phyloP scores from a whole-genome alignment of 805 yeast species.

The Candida golubevii region DNA sequence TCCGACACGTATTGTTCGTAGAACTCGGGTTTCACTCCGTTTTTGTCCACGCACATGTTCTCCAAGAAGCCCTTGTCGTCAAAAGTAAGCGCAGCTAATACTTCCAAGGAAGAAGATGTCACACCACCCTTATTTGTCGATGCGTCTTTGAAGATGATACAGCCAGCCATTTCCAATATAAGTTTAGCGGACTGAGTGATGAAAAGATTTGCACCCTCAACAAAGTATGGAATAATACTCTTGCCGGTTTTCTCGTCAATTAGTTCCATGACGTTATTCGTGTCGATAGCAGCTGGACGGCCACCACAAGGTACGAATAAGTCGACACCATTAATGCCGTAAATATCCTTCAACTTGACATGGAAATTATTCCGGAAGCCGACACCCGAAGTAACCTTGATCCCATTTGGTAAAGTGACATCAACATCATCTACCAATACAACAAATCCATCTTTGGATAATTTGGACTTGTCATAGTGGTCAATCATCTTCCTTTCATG shows the following conservation, averaged over 20 bases:
- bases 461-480: constrained; percentile 59
- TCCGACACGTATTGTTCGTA: constrained; percentile 79
- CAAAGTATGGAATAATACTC: constrained; percentile 76
- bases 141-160: constrained; percentile 87
- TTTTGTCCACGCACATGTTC: constrained; percentile 71
- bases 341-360: constrained; percentile 60
- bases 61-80: constrained; percentile 77
- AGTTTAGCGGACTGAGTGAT: constrained; percentile 92
- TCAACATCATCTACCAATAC: constrained; percentile 85
- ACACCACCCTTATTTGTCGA: constrained; percentile 99
- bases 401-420: constrained; percentile 72
- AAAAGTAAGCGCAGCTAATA: constrained; percentile 87
- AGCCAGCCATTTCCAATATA: constrained; percentile 80
- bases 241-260: constrained; percentile 75
- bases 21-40: constrained; percentile 57
- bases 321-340: constrained; percentile 58
- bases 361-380: constrained; percentile 90
- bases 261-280: constrained; percentile 69
- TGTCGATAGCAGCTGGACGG: constrained; percentile 92
- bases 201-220: constrained; percentile 96
- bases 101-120: constrained; percentile 93
- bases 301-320: constrained; percentile 99
- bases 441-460: constrained; percentile 72
- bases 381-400: constrained; percentile 73
- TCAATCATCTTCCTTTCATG: constrained; percentile 69